A percentile compares a stretch with the other conserved stretches of the same genome.
Evolutionary conservation across 352 stramenopile genomes (phyloP).

Genomic region (Phytophthora palmivora): DNA sequence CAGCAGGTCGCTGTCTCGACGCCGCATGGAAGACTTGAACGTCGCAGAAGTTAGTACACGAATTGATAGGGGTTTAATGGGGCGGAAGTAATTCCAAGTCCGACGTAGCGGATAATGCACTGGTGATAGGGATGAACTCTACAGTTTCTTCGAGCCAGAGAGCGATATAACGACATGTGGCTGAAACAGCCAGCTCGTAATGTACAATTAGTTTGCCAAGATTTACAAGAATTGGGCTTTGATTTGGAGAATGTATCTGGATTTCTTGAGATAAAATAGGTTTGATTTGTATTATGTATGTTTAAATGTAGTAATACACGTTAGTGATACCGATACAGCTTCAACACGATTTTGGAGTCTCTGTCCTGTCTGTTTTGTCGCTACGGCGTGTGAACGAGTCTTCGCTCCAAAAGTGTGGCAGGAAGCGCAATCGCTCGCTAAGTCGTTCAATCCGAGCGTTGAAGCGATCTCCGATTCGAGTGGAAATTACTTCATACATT

Average conservation of each 20-base stretch:
- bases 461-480: slow-evolving; percentile 51
- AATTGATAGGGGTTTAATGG: background rate
- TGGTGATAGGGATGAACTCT: background rate
- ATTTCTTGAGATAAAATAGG: background rate
- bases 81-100: slow-evolving; percentile 21
- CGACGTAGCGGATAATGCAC: slow-evolving; percentile 8
- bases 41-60: background rate
- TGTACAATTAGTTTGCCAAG: background rate
- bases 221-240: slow-evolving; percentile 2
- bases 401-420: slow-evolving; percentile 35
- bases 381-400: slow-evolving; percentile 23
- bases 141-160: slow-evolving; percentile 15
- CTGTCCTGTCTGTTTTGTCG: slow-evolving; percentile 13
- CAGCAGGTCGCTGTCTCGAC: slow-evolving; percentile 41
- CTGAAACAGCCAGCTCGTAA: slow-evolving; percentile 1
- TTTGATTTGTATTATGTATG: slow-evolving; percentile 5
- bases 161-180: slow-evolving; percentile 17
- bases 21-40: slow-evolving; percentile 26
- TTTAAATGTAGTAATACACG: slow-evolving; percentile 10
- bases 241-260: background rate
- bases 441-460: slow-evolving; percentile 21
- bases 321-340: slow-evolving; percentile 18
- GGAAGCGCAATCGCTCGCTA: slow-evolving; percentile 25
- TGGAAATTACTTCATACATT: slow-evolving; percentile 50
- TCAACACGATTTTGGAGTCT: slow-evolving; percentile 17